These are phyloP conservation scores for Trichoderma parareesei DNA, from an alignment of 495 filamentous ascomycete genomes.

Conservation along the genomic window DNA sequence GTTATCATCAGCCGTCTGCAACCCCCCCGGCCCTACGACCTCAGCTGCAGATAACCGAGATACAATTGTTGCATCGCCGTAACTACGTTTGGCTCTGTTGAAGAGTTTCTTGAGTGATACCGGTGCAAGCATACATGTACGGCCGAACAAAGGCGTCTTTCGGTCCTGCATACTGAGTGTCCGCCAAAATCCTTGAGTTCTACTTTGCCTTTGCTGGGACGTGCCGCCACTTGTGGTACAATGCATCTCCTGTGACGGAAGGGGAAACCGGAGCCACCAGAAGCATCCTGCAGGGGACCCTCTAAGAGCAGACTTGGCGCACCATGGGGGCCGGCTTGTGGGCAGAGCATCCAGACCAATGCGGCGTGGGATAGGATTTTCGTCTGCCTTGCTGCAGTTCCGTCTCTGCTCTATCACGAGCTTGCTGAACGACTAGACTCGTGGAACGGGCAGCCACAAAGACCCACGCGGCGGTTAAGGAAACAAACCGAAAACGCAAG, in stretches of 20 bases:
- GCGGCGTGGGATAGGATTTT: not conserved
- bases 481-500: not conserved
- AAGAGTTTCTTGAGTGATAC: not conserved
- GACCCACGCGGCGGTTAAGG: not conserved
- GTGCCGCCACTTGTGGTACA: too few species aligned
- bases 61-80: not conserved
- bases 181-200: too few species aligned
- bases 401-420: not conserved
- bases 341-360: too few species aligned
- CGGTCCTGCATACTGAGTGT: too few species aligned
- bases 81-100: not conserved
- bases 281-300: too few species aligned
- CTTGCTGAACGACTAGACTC: not conserved
- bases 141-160: not conserved
- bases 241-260: too few species aligned
- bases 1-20: not conserved
- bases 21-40: not conserved
- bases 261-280: too few species aligned
- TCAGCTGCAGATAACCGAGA: slow-evolving; percentile 10
- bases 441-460: not conserved
- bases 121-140: not conserved
- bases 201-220: too few species aligned
- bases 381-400: not conserved
- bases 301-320: too few species aligned
- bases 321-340: too few species aligned